Conservation (phyloP, 352 stramenopile species). For the Poterioochromonas sp. region DNA sequence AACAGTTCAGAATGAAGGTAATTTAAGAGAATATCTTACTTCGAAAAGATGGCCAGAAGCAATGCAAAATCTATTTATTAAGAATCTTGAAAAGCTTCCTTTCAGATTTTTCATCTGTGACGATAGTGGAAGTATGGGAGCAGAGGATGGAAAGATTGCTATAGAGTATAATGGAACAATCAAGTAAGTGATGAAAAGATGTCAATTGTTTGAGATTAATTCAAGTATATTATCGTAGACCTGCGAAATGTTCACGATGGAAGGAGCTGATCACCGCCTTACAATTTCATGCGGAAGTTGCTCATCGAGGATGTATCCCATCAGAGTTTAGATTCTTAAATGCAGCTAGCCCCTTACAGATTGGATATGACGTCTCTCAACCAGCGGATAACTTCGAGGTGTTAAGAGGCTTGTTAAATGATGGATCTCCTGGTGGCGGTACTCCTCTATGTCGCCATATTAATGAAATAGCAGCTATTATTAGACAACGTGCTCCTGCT, state of each 20-base stretch:
- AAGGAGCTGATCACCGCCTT: neutral
- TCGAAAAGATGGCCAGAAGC: too few relatives aligned
- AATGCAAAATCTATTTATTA: too few relatives aligned
- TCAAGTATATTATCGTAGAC: too few relatives aligned
- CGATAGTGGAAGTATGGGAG: too few relatives aligned
- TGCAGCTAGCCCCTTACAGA: neutral
- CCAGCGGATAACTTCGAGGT: neutral
- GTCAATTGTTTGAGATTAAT: neutral
- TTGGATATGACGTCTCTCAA: neutral
- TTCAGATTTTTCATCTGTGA: too few relatives aligned
- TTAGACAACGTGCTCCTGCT: neutral
- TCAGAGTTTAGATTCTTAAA: conserved; percentile 23
- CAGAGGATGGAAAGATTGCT: too few relatives aligned
- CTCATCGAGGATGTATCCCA: neutral
- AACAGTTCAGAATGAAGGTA: neutral
- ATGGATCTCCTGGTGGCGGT: conserved; percentile 9
- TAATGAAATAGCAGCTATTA: neutral
- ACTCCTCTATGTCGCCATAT: conserved; percentile 36
- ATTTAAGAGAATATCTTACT: too few relatives aligned
- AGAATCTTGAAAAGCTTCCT: too few relatives aligned
- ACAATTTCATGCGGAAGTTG: conserved; percentile 17
- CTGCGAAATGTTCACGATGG: conserved; percentile 28
- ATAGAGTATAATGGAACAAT: neutral
- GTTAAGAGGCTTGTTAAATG: neutral
- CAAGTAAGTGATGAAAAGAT: neutral